Evolutionary conservation across 768 basidiomycete genomes (phyloP), one percentile per base, ranked within the genome.

Genomic region (Cantharellus anzutake): DNA sequence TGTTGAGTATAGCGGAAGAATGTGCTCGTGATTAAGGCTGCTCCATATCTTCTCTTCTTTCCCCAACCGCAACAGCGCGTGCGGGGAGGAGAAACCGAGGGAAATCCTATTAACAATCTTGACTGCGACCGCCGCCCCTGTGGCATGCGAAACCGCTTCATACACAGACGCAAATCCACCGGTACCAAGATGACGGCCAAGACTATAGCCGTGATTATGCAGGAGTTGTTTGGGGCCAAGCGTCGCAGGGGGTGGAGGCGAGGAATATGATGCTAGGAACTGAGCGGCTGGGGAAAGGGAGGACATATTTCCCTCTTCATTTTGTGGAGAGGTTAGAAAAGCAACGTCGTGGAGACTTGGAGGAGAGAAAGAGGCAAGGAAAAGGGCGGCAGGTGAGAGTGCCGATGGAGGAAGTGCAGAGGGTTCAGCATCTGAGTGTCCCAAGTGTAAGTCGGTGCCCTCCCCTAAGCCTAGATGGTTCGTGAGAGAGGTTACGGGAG

Each of bases 81-180:
- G 67, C 35, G 70, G 65, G 2, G 80, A 72, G 61, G 82, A 72
- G 2, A 70, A 51, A 48, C 40, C 51, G 14, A 62, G 55, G n/a
- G 62, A 60, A 42, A 61, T 38, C 53, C 76, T 75, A 29, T 78
- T 76, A 44, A 93, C 78, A 64, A 92, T 86, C 70, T 93, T 93
- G 70, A 92, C 82, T 4, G 91, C 91, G 52, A 83, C 80, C 2
- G 80, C 72, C 52, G 76, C 76, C 40, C 81, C 86, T 2, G 84
- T 81, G 2, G 76, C 70, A 4, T 80, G 74, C 4, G 79, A 76
- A 2, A 71, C 79, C 1, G 83, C 91, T 3, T 78, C 78, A 58
- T 85, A 73, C 61, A 94, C 86, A 61, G 80, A 80, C 11, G 88
- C 88, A 68, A 89, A 88, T 4, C 81, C 84, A 4, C 92, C 91